These are phyloP conservation scores for Botrytis medusae DNA, from an alignment of 2,329 filamentous ascomycete species.

Conservation along the genomic window DNA sequence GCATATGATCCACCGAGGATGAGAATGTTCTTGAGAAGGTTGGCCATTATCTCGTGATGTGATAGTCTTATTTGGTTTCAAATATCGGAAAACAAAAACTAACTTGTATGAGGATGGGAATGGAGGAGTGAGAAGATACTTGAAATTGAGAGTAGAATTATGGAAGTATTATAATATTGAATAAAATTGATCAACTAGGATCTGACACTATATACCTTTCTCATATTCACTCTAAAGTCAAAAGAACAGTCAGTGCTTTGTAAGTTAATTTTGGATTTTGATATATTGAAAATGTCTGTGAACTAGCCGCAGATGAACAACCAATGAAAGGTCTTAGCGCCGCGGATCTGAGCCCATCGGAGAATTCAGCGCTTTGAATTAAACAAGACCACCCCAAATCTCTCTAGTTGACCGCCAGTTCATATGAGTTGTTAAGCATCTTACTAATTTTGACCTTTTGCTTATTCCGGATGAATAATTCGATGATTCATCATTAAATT, in stretches of 20 bases:
- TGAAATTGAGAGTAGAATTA: not conserved
- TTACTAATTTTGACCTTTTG: not conserved
- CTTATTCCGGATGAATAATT: not conserved
- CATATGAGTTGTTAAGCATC: not conserved
- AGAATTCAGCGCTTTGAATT: not conserved
- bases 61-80: not conserved
- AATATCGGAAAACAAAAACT: not conserved
- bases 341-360: not conserved
- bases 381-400: not conserved
- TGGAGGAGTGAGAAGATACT: not conserved
- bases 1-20: constrained; percentile 39
- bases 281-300: not conserved
- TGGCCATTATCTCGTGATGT: not conserved
- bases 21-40: constrained; percentile 31
- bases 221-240: not conserved
- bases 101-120: not conserved
- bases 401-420: not conserved
- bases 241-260: constrained; percentile 6
- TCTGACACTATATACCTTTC: not conserved
- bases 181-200: not conserved
- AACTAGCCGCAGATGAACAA: not conserved
- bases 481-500: not conserved
- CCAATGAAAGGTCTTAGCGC: not conserved
- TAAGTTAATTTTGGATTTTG: not conserved
- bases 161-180: not conserved